phyloP scores from a whole-genome alignment of 1,284 basidiomycete species.

The Wolfiporia cocos region DNA sequence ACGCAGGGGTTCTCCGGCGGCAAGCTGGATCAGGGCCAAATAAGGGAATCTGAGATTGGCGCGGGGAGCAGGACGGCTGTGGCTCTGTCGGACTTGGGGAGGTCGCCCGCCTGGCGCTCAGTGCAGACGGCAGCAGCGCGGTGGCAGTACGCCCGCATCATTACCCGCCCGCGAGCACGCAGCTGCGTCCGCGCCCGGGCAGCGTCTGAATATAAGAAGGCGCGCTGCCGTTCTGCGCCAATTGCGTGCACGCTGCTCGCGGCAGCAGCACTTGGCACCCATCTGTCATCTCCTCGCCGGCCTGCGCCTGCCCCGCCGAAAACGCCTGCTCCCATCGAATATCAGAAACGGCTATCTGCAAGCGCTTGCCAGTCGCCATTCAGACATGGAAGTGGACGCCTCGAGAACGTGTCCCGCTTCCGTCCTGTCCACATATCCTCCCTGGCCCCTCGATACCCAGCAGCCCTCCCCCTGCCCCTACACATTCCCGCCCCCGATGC shows the following conservation, averaged over 20 bases:
- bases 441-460: conserved; percentile 17
- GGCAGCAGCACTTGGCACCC: conserved; percentile 1
- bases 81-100: no score
- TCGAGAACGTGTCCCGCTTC: conserved; percentile 20
- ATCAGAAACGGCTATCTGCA: conserved; percentile 18
- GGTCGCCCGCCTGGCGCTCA: background rate
- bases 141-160: conserved; percentile 10
- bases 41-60: no score
- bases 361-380: conserved; percentile 17
- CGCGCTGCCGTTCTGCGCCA: no score
- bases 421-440: conserved; percentile 16
- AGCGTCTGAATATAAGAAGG: background rate
- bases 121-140: background rate
- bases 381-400: conserved; percentile 25
- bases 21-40: no score
- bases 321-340: conserved; percentile 15
- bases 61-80: no score
- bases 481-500: conserved; percentile 17
- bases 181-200: background rate
- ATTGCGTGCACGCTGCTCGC: background rate
- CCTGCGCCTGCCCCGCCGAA: conserved; percentile 3
- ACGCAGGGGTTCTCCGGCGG: no score
- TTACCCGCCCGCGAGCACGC: background rate
- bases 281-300: conserved; percentile 3
- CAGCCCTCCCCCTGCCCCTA: conserved; percentile 19